Evolutionary conservation across 768 basidiomycete genomes (phyloP), one percentile per base, ranked within the genome.

Genomic region (Tulasnella sp.): DNA sequence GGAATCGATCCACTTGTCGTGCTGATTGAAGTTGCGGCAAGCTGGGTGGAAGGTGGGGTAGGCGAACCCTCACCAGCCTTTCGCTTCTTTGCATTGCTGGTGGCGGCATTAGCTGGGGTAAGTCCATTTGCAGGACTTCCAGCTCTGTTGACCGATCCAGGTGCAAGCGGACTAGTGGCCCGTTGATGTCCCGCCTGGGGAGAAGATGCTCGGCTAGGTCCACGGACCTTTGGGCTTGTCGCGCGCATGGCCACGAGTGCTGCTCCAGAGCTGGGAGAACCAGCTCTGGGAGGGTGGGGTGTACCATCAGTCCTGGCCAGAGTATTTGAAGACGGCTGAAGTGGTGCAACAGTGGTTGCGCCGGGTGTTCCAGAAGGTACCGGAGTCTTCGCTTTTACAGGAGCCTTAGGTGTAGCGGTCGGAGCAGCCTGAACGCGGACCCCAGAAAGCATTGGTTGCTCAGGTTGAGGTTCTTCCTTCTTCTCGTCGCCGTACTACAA

Each of bases 241-340:
- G 87, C 87, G 15, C 87, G 78, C 65, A 82, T 83, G 2, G 87
- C 87, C 13, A 91, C 76, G 20, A 84, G 61, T 2, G 81, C 79
- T 57, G 80, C 70, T 25, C 71, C 69, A 6, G 77, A 67, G 3
- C 72, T 66, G 35, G 73, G 66, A 7, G 80, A 81, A 2, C 83
- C 83, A 22, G 71, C 74, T 10, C 77, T 72, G 32, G 74, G 76
- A 27, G 82, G 80, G 47, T 65, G 69, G 10, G 66, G 59, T 24
- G 5, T 59, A 37, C 43, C 50, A 54, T 32, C 62, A 57, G 56
- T 34, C 57, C 53, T 12, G 55, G 52, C 48, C 67, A 68, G 25
- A 78, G 25, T 70, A 59, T 45, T 73, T 70, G 12, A 75, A 71
- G 37, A 72, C 68, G 37, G 65, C 67, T 63, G 70, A 72, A 67